Evolutionary conservation across 2,329 filamentous ascomycete genomes (phyloP).

Genomic region (Clonostachys sp.): DNA sequence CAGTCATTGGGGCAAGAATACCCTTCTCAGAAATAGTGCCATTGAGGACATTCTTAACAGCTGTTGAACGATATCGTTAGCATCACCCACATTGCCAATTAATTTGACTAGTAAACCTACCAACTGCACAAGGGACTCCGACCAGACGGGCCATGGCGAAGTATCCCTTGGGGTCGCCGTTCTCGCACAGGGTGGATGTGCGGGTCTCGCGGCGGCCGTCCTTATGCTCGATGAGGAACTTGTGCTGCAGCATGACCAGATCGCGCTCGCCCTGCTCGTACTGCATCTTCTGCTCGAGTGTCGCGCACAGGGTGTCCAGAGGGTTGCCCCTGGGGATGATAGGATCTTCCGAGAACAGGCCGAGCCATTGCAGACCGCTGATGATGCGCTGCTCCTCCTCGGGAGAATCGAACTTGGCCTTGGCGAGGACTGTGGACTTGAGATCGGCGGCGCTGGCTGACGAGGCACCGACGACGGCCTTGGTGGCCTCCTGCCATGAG

Average conservation of each 20-base stretch:
- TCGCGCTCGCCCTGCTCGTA: slow-evolving; percentile 81
- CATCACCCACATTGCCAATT: not conserved
- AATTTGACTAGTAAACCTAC: slow-evolving; percentile 1
- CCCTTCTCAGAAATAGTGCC: slow-evolving; percentile 69
- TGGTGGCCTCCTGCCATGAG: slow-evolving; percentile 80
- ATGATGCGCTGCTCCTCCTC: slow-evolving; percentile 69
- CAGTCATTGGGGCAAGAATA: slow-evolving; percentile 72
- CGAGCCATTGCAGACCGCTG: slow-evolving; percentile 67
- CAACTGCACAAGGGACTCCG: slow-evolving; percentile 56
- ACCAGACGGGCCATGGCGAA: slow-evolving; percentile 81
- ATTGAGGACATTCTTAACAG: slow-evolving; percentile 73
- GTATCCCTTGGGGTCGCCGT: slow-evolving; percentile 76
- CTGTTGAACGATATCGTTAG: slow-evolving; percentile 30
- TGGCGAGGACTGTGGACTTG: slow-evolving; percentile 66
- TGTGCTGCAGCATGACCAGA: slow-evolving; percentile 75
- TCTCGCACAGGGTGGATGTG: slow-evolving; percentile 78
- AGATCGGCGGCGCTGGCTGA: slow-evolving; percentile 67
- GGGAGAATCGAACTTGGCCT: slow-evolving; percentile 65
- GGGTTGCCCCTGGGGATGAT: slow-evolving; percentile 74
- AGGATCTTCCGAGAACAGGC: slow-evolving; percentile 61
- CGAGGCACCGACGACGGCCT: slow-evolving; percentile 67
- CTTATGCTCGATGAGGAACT: slow-evolving; percentile 79
- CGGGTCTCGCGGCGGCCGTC: slow-evolving; percentile 73
- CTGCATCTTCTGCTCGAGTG: slow-evolving; percentile 87
- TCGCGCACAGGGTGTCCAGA: slow-evolving; percentile 86